Base-by-base conservation (phyloP, 2,329 filamentous ascomycete genomes). In the Penicillium sumatraense region DNA sequence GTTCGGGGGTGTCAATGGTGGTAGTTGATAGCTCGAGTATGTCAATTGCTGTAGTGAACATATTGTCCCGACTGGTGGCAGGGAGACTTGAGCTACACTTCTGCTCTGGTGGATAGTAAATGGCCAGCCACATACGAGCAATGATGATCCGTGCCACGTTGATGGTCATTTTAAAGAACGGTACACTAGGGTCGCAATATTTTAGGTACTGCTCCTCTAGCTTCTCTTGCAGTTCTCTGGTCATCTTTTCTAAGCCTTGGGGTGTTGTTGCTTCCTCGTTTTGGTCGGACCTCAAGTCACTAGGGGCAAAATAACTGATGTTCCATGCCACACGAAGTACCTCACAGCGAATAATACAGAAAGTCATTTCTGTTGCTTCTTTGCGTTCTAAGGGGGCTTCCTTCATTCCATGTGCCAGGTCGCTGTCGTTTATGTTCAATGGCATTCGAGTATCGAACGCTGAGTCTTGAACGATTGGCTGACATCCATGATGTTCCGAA, bases 11-110 rank as follows among this genome's bases (percentile, higher is more conserved):
- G 0, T 80, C 85, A 62, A 88, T 84, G 6, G 91, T 75, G 1
- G 86, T 77, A 49, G 86, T 76, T 11, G 83, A 84, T 65, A 89
- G 83, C 69, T 91, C 87, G 42, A 91, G 81, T 36, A 91, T 85
- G 63, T 91, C 87, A 27, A 91, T 79, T 1, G 87, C 85, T 0
- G 85, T 86, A 27, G 86, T 75, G 67, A 91, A 89, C 0, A 92
- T 79, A 2, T 51, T 49, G n/a, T 64, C 59, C 13, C 50, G 54
- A 13, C 23, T 16, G 5, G 20, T 11, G 26, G 16, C 16, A 33
- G 21, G 13, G 21, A 21, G 18, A 18, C 2, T 40, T 16, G 44
- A 56, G 44, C 20, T 20, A 41, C 20, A 23, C 9, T 42, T 57
- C 7, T 47, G 33, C 6, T 9, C 16, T 1, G 21, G 26, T 10